phyloP scores from a whole-genome alignment of 2,329 filamentous ascomycete species.

The Rhinocladiella similis region DNA sequence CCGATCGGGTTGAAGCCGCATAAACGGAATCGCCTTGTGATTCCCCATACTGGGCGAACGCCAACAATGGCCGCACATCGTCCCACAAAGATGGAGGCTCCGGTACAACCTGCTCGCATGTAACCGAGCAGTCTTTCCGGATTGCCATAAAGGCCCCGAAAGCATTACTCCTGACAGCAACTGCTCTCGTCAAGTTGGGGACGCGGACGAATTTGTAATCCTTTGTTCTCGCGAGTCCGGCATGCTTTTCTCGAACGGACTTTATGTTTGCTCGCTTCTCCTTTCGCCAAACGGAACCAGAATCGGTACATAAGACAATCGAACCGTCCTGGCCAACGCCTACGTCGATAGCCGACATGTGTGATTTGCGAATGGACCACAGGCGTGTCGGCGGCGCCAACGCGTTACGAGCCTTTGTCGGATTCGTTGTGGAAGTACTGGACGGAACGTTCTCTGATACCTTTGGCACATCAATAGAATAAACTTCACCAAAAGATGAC shows the following conservation, averaged over 20 bases:
- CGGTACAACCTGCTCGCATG: constrained; percentile 69
- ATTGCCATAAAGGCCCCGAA: constrained; percentile 89
- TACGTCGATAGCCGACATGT: constrained; percentile 81
- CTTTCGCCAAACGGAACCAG: constrained; percentile 89
- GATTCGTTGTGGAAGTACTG: constrained; percentile 82
- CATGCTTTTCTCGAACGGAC: constrained; percentile 36
- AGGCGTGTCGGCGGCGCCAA: constrained; percentile 76
- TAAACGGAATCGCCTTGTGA: constrained; percentile 42
- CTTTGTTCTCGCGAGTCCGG: constrained; percentile 65
- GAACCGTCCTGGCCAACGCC: constrained; percentile 90
- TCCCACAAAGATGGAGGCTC: constrained; percentile 69
- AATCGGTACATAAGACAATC: constrained; percentile 89
- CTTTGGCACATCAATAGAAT: constrained; percentile 75
- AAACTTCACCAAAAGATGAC: constrained; percentile 81
- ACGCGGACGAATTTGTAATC: constrained; percentile 96
- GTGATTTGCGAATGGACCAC: constrained; percentile 84
- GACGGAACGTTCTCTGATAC: constrained; percentile 62
- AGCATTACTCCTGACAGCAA: constrained; percentile 80
- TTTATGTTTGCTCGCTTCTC: constrained; percentile 81
- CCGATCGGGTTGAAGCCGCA: constrained; percentile 38
- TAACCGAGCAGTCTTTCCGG: constrained; percentile 79
- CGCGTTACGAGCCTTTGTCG: constrained; percentile 81
- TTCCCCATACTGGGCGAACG: constrained; percentile 61
- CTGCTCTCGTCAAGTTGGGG: constrained; percentile 80
- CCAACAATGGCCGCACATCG: constrained; percentile 69